These are phyloP conservation scores for Penicillium sp. DNA, from an alignment of 2,329 filamentous ascomycete species.

Conservation along the genomic window DNA sequence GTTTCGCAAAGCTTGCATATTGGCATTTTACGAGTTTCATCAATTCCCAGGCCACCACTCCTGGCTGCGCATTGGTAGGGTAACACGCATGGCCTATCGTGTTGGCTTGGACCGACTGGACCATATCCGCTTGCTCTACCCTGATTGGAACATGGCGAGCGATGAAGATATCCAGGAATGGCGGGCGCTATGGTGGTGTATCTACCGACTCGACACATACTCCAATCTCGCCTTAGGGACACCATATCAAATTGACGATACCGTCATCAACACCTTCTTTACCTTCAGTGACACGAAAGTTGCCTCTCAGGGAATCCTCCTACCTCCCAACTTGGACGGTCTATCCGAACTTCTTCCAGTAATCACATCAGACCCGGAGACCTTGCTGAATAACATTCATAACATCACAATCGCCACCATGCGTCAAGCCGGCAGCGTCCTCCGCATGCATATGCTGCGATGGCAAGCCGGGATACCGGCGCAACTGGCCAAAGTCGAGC, in stretches of 20 bases:
- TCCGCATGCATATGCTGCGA: conserved; percentile 8
- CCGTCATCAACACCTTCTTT: conserved; percentile 13
- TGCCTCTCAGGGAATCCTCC: not conserved
- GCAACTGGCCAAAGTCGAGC: conserved; percentile 7
- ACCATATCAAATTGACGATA: conserved; percentile 24
- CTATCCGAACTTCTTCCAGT: conserved; percentile 5
- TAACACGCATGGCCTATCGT: conserved; percentile 44
- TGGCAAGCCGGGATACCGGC: not conserved
- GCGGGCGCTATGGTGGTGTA: conserved; percentile 46
- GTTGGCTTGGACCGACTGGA: conserved; percentile 45
- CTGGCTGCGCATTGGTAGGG: conserved; percentile 42
- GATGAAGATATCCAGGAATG: conserved; percentile 46
- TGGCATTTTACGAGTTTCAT: conserved; percentile 48
- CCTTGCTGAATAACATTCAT: conserved; percentile 8
- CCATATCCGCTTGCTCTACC: conserved; percentile 33
- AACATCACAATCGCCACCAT: conserved; percentile 9
- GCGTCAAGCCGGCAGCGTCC: conserved; percentile 8
- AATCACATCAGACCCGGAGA: conserved; percentile 7
- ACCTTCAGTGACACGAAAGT: not conserved
- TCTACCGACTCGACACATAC: conserved; percentile 47
- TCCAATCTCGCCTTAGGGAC: conserved; percentile 40
- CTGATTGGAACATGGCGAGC: conserved; percentile 30
- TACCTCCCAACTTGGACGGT: conserved; percentile 6
- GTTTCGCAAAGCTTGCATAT: conserved; percentile 42
- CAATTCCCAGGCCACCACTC: conserved; percentile 42